Evolutionary conservation across 768 basidiomycete species (phyloP).

Genomic region (Psilocybe subaeruginosa): DNA sequence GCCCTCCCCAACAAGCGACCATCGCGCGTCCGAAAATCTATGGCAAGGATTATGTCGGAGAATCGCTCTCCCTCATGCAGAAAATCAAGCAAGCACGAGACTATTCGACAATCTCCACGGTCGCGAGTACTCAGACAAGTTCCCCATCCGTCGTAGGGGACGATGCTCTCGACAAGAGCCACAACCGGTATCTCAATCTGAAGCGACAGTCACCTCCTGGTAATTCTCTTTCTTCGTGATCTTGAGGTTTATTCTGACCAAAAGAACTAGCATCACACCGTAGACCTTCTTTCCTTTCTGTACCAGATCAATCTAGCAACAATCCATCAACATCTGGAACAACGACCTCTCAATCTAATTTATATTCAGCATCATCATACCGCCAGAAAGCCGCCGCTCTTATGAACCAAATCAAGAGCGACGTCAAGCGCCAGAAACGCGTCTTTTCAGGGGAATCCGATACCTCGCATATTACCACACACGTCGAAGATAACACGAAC

Average conservation of each 20-base stretch:
- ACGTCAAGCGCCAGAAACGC: slow-evolving; percentile 76
- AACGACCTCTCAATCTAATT: slow-evolving; percentile 33
- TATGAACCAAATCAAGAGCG: slow-evolving; percentile 85
- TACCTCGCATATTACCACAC: slow-evolving; percentile 42
- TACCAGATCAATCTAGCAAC: slow-evolving; percentile 31
- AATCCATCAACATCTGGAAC: slow-evolving; percentile 34
- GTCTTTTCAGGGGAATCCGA: slow-evolving; percentile 72
- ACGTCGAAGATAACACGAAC: slow-evolving; percentile 33
- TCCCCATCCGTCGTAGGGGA: slow-evolving; percentile 24
- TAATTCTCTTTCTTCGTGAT: background rate
- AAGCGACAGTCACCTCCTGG: background rate
- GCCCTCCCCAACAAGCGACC: slow-evolving; percentile 45
- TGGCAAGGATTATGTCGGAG: slow-evolving; percentile 76
- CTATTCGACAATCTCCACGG: slow-evolving; percentile 75
- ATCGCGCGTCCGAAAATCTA: slow-evolving; percentile 50
- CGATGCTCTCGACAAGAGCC: slow-evolving; percentile 8
- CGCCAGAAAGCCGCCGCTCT: slow-evolving; percentile 76
- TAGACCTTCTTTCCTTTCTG: slow-evolving; percentile 34
- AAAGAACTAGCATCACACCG: slow-evolving; percentile 29
- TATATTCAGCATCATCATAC: slow-evolving; percentile 68
- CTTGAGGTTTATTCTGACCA: background rate
- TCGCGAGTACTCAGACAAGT: slow-evolving; percentile 42
- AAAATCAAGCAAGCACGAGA: slow-evolving; percentile 79
- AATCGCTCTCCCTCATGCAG: slow-evolving; percentile 77
- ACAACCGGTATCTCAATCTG: slow-evolving; percentile 12